Evolutionary conservation across 352 stramenopile species (phyloP).

Genomic region (Globisporangium camurandrum): DNA sequence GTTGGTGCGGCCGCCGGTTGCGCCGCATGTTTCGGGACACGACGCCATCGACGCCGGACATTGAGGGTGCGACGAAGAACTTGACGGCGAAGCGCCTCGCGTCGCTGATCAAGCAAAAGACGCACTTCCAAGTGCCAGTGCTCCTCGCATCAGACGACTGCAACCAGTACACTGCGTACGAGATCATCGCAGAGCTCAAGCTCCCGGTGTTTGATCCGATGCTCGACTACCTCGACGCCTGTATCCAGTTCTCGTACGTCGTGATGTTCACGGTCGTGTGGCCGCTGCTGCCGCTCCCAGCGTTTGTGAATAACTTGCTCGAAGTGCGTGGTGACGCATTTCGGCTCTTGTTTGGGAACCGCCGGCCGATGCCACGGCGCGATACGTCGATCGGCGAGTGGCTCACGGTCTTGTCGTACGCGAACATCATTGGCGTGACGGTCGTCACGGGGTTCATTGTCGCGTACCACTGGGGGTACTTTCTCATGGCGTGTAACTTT

Average conservation of each 20-base stretch:
- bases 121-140: conserved; percentile 57
- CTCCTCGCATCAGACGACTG: conserved; percentile 69
- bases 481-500: conserved; percentile 71
- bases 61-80: conserved; percentile 20
- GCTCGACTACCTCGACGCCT: conserved; percentile 82
- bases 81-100: conserved; percentile 61
- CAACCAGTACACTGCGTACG: conserved; percentile 83
- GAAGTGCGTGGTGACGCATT: conserved; percentile 83
- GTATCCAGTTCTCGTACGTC: conserved; percentile 88
- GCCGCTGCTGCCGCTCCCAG: conserved; percentile 78
- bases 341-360: conserved; percentile 70
- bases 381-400: conserved; percentile 81
- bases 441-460: conserved; percentile 76
- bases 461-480: conserved; percentile 81
- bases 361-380: conserved; percentile 71
- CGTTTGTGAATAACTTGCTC: conserved; percentile 84
- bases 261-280: conserved; percentile 89
- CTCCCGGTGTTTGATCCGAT: conserved; percentile 77
- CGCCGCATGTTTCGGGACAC: conserved; percentile 21
- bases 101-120: conserved; percentile 59
- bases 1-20: conserved; percentile 41
- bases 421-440: conserved; percentile 81
- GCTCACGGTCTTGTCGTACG: conserved; percentile 76
- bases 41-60: conserved; percentile 2
- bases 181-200: conserved; percentile 80